These are phyloP conservation scores for Ceratobasidium theobromae DNA, from an alignment of 1,284 basidiomycete genomes.

Conservation along the genomic window DNA sequence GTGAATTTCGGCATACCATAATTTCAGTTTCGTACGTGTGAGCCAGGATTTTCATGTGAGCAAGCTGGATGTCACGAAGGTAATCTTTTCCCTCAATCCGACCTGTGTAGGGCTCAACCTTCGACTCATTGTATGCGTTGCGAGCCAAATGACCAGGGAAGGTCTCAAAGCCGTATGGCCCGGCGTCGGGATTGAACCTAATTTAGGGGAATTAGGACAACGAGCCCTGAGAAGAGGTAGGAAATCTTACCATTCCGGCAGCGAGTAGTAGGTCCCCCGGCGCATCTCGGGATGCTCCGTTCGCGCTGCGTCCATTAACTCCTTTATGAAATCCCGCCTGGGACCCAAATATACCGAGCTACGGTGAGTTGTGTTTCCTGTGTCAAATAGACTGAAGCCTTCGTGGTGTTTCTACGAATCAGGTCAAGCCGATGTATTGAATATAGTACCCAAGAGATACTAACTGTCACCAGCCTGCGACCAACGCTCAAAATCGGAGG, in stretches of 20 bases:
- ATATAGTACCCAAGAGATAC: slow-evolving; percentile 3
- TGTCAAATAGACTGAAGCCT: too few species aligned
- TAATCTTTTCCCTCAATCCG: slow-evolving; percentile 54
- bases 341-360: too few species aligned
- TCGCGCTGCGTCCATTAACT: slow-evolving; percentile 55
- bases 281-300: slow-evolving; percentile 53
- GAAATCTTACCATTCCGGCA: slow-evolving; percentile 40
- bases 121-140: slow-evolving; percentile 52
- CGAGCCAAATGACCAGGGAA: slow-evolving; percentile 59
- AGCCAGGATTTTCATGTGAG: slow-evolving; percentile 59
- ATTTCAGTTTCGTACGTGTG: slow-evolving; percentile 57
- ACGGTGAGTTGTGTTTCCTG: too few species aligned
- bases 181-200: slow-evolving; percentile 57
- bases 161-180: slow-evolving; percentile 51
- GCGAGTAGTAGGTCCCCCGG: slow-evolving; percentile 55
- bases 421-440: slow-evolving; percentile 31
- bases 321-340: slow-evolving; percentile 55
- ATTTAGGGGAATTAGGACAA: slow-evolving; percentile 16
- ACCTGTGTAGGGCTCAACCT: slow-evolving; percentile 59
- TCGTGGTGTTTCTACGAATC: too few species aligned
- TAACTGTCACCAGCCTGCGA: slow-evolving; percentile 5
- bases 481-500: not conserved
- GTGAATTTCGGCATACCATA: slow-evolving; percentile 46
- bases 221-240: not conserved
- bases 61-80: slow-evolving; percentile 54